phyloP scores from a whole-genome alignment of 306 rosid species.

The Benincasa hispida region DNA sequence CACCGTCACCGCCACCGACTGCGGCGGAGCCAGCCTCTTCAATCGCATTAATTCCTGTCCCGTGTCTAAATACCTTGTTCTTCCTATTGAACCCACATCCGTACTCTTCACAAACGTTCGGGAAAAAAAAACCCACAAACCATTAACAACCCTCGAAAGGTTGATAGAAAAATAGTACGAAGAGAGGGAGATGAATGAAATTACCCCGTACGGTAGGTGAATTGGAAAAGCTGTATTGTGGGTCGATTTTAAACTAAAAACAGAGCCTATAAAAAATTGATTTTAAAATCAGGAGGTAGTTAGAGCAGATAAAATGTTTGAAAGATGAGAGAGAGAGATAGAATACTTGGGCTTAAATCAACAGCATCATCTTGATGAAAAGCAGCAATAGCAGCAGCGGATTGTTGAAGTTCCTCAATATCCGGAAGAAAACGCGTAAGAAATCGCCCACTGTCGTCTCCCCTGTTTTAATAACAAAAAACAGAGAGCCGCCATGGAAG shows the following conservation, averaged over 20 bases:
- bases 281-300: neutral
- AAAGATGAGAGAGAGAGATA: neutral
- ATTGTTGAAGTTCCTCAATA: slow-evolving; percentile 58
- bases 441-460: slow-evolving; percentile 30
- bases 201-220: slow-evolving; percentile 53
- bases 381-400: slow-evolving; percentile 22
- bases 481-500: neutral
- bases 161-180: neutral
- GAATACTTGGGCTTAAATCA: slow-evolving; percentile 71
- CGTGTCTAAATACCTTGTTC: slow-evolving; percentile 34
- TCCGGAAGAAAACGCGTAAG: slow-evolving; percentile 48
- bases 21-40: slow-evolving; percentile 19
- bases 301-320: neutral
- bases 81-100: slow-evolving; percentile 36
- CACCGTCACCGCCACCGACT: neutral
- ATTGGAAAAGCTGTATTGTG: slow-evolving; percentile 30
- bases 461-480: slow-evolving; percentile 36
- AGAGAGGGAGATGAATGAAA: neutral
- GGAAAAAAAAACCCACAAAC: neutral
- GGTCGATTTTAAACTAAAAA: slow-evolving; percentile 47
- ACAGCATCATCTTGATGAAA: slow-evolving; percentile 54
- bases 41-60: slow-evolving; percentile 27
- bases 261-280: slow-evolving; percentile 26
- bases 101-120: slow-evolving; percentile 17
- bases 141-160: neutral